These are phyloP conservation scores for Sonneratia alba DNA, from an alignment of 345 rosid genomes.

Conservation along the genomic window DNA sequence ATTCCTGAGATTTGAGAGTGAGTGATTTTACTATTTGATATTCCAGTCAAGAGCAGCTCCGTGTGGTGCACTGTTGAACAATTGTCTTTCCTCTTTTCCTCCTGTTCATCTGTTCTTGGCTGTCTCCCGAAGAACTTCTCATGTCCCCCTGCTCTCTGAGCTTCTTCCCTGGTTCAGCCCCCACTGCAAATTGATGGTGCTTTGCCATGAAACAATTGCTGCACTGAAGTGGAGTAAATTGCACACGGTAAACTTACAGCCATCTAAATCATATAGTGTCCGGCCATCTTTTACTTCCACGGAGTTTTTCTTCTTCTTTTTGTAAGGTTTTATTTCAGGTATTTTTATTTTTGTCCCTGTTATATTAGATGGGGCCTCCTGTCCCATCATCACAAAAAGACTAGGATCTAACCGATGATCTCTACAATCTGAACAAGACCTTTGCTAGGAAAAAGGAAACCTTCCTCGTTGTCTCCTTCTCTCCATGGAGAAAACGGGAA, in stretches of 20 bases:
- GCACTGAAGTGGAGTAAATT: too few species aligned
- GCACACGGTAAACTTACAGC: too few species aligned
- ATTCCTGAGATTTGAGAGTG: background rate
- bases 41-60: background rate
- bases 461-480: background rate
- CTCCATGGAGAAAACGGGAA: background rate
- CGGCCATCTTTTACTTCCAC: too few species aligned
- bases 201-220: too few species aligned
- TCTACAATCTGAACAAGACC: background rate
- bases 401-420: background rate
- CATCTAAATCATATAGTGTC: too few species aligned
- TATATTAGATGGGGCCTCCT: background rate
- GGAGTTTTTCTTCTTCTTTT: too few species aligned
- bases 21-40: background rate
- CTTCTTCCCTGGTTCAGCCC: too few species aligned
- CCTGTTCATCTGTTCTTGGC: background rate
- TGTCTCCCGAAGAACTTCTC: background rate
- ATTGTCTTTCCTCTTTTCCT: background rate
- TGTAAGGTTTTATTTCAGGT: too few species aligned
- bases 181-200: background rate
- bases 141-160: too few species aligned
- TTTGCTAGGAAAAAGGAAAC: background rate
- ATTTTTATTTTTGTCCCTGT: too few species aligned
- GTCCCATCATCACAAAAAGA: background rate
- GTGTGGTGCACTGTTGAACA: background rate